These are phyloP conservation scores for Xerocomellus amylosporus DNA, from an alignment of 768 basidiomycete species.

Conservation along the genomic window DNA sequence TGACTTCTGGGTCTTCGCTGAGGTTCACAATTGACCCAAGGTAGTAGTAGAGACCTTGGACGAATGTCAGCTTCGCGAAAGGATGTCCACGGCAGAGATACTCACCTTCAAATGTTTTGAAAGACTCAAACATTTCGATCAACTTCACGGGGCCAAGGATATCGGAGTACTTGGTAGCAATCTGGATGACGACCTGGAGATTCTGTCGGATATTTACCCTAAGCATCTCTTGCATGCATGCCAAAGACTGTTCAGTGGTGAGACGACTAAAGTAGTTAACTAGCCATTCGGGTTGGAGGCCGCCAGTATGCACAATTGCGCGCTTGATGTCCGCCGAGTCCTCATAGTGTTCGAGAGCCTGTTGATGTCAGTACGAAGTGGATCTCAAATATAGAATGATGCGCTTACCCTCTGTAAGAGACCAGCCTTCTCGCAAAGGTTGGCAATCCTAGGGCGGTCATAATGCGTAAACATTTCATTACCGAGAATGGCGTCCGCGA, in stretches of 20 bases:
- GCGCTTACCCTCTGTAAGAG: conserved; percentile 79
- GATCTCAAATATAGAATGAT: neutral
- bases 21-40: conserved; percentile 97
- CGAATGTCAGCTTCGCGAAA: neutral
- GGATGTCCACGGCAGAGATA: neutral
- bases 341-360: conserved; percentile 98
- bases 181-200: conserved; percentile 92
- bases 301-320: conserved; percentile 87
- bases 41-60: conserved; percentile 90
- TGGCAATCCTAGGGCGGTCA: conserved; percentile 94
- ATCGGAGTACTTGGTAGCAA: conserved; percentile 98
- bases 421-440: conserved; percentile 98
- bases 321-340: conserved; percentile 99
- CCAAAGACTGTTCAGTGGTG: conserved; percentile 96
- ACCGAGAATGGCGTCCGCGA: conserved; percentile 96
- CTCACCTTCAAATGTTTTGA: conserved; percentile 93
- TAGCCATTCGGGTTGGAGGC: conserved; percentile 92
- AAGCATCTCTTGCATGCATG: conserved; percentile 96
- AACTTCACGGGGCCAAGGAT: conserved; percentile 95
- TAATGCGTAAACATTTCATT: conserved; percentile 99
- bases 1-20: conserved; percentile 92
- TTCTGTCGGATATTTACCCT: conserved; percentile 97
- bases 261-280: conserved; percentile 95
- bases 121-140: conserved; percentile 97
- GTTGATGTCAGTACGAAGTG: conserved; percentile 12